phyloP scores from a whole-genome alignment of 495 filamentous ascomycete species.

The Glonium stellatum region DNA sequence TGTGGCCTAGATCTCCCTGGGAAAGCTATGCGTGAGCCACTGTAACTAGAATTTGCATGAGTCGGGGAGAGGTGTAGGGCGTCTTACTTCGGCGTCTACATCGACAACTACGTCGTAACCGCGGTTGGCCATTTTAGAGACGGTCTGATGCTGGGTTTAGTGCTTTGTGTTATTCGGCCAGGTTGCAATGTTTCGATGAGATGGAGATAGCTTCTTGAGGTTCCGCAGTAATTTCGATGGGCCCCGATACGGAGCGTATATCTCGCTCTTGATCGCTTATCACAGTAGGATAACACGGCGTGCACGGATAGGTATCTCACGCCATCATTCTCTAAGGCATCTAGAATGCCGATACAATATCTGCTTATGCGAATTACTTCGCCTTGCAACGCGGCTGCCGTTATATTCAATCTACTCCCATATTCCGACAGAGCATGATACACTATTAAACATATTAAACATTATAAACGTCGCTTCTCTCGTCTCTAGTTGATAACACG shows the following conservation, averaged over 20 bases:
- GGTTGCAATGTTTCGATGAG: neutral
- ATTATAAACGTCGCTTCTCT: neutral
- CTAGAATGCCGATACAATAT: too few relatives aligned
- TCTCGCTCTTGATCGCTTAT: too few relatives aligned
- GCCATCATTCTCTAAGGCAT: too few relatives aligned
- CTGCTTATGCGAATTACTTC: too few relatives aligned
- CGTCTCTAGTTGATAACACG: neutral
- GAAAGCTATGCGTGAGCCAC: slow-evolving; percentile 9
- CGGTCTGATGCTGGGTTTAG: neutral
- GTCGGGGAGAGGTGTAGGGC: neutral
- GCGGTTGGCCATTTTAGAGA: slow-evolving; percentile 59
- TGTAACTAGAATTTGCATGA: slow-evolving; percentile 21
- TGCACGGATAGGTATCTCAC: too few relatives aligned
- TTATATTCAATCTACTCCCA: too few relatives aligned
- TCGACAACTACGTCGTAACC: slow-evolving; percentile 98
- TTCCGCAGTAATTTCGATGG: neutral
- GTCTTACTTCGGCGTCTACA: slow-evolving; percentile 74
- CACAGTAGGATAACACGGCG: too few relatives aligned
- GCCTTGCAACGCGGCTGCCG: too few relatives aligned
- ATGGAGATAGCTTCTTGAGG: neutral
- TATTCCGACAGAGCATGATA: too few relatives aligned
- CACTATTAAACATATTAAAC: too few relatives aligned
- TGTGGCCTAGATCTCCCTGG: slow-evolving; percentile 94
- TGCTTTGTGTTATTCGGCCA: neutral
- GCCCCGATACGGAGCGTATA: neutral